phyloP scores from a whole-genome alignment of 805 yeast species.

The Yarrowia porcina region DNA sequence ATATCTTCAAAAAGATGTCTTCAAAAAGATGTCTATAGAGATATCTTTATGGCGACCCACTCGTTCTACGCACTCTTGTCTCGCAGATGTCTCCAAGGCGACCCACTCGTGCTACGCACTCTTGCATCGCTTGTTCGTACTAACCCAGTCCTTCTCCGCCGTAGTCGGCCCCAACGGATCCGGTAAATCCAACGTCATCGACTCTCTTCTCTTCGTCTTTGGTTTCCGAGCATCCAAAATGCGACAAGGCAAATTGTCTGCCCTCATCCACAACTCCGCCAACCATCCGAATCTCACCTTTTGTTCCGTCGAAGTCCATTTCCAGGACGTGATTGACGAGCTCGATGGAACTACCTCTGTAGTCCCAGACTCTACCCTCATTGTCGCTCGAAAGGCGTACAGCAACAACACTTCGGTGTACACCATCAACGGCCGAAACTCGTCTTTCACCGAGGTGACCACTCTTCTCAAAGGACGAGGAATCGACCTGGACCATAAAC shows the following conservation, averaged over 20 bases:
- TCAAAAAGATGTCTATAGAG: too few relatives aligned
- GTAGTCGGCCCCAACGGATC: constrained; percentile 99
- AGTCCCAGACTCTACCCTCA: constrained; percentile 55
- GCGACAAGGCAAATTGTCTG: constrained; percentile 94
- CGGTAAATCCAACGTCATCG: constrained; percentile 96
- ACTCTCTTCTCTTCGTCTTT: constrained; percentile 91
- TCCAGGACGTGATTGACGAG: constrained; percentile 67
- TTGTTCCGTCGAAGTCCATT: constrained; percentile 90
- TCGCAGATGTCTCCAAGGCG: background rate
- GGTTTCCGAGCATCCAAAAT: constrained; percentile 95
- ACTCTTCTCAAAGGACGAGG: constrained; percentile 71
- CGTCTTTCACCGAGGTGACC: constrained; percentile 78
- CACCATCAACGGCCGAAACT: constrained; percentile 63
- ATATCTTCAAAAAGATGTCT: too few relatives aligned
- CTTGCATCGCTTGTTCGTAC: background rate
- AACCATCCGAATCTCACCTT: constrained; percentile 58
- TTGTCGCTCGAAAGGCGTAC: constrained; percentile 77
- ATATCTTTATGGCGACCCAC: too few relatives aligned
- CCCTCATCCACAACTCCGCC: constrained; percentile 88
- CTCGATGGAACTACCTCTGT: constrained; percentile 45
- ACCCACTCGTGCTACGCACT: background rate
- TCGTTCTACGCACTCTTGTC: too few relatives aligned
- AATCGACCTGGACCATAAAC: constrained; percentile 88
- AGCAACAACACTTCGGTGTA: constrained; percentile 75
- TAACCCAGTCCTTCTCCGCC: constrained; percentile 76